Evolutionary conservation across 2,329 filamentous ascomycete genomes (phyloP).

Genomic region (Aspergillus fischeri): DNA sequence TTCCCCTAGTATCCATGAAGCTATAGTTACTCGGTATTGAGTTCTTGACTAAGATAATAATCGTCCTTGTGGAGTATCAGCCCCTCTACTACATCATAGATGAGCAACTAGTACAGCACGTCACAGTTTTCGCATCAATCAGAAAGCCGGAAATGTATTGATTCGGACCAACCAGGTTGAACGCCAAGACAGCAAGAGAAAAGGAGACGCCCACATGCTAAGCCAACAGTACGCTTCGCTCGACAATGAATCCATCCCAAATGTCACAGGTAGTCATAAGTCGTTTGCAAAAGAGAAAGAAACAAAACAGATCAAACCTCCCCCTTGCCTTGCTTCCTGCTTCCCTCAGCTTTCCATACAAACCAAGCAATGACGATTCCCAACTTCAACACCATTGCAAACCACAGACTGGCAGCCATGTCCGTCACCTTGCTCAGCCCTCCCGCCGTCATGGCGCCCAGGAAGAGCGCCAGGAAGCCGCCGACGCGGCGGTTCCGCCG

Average conservation of each 20-base stretch:
- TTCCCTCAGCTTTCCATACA: slow-evolving; percentile 28
- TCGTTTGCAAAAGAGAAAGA: neutral
- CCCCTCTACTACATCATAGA: no score
- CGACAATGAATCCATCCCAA: neutral
- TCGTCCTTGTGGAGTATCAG: no score
- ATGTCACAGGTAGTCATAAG: neutral
- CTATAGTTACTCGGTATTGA: no score
- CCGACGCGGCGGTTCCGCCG: slow-evolving; percentile 34
- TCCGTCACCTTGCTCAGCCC: slow-evolving; percentile 33
- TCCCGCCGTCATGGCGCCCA: slow-evolving; percentile 40
- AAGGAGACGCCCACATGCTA: no score
- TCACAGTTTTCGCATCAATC: no score
- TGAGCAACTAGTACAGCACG: no score
- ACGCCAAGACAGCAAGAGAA: no score
- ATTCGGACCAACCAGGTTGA: no score
- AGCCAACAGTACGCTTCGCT: no score
- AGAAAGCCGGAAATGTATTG: no score
- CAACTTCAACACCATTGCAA: slow-evolving; percentile 37
- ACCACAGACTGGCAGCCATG: slow-evolving; percentile 38
- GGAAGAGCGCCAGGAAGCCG: slow-evolving; percentile 36
- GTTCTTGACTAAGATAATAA: no score
- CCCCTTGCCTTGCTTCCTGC: slow-evolving; percentile 2
- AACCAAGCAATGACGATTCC: slow-evolving; percentile 32
- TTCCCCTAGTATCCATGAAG: no score
- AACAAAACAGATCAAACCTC: slow-evolving; percentile 5